Base-by-base conservation (phyloP, 2,329 filamentous ascomycete genomes). In the Curvularia eragrostidis region DNA sequence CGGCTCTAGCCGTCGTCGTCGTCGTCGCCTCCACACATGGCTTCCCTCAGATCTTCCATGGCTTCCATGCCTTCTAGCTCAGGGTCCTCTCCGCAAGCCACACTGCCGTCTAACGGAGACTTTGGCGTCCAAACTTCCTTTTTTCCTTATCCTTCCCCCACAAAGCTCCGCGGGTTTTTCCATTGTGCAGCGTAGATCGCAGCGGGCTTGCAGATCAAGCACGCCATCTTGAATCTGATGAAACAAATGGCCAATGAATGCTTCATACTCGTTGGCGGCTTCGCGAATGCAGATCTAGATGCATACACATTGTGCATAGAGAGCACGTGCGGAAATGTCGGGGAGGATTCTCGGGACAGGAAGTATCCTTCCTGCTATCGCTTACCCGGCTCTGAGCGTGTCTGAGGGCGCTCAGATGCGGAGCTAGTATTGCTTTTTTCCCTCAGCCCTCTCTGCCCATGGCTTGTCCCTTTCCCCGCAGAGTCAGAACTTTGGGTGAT, bases 131-230 rank as follows among this genome's bases (percentile, higher is more conserved):
- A 49, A 15, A 19, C n/a, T 36, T 28, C 43, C 15, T 30, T 21
- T 54, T 10, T 36, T 36, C 24, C 54, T 42, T 39, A 51, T 52
- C 47, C 23, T 53, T 62, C 46, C 52, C 54, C 59, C 54, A 48
- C 55, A 61, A 46, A 44, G 39, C 50, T 49, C 50, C 52, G 46
- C 53, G 51, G 59, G 57, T 38, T 19, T 23, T 53, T 46, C 13
- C 21, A 36, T 48, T 44, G 53, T 63, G 60, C 51, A 52, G 38
- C 30, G 60, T 42, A 63, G 61, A 63, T 61, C 58, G n/a, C 50
- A 46, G 55, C 53, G 50, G 53, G 48, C 53, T 48, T 52, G 59
- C 50, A 62, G 59, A 59, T 62, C 59, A 54, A 47, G 46, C 19
- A 44, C 50, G 42, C 54, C 43, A 54, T 28, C 19, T 28, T 38